phyloP scores from a whole-genome alignment of 1,139 yeast genomes.

The Candida buenavistaensis region DNA sequence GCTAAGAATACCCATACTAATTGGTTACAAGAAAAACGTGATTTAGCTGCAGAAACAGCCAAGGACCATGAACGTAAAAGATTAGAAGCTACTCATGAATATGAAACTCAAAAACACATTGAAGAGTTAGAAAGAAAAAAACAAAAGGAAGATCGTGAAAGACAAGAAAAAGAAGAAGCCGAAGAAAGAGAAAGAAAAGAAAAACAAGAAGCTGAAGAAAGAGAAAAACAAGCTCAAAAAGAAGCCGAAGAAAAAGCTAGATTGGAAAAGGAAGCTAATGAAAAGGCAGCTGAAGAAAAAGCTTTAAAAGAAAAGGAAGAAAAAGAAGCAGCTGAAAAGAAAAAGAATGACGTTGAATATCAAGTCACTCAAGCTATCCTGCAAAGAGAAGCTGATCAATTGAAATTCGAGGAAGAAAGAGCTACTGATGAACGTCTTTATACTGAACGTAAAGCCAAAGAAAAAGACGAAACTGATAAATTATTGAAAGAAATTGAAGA shows the following conservation, averaged over 20 bases:
- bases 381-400: slow-evolving; percentile 29
- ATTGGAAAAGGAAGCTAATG: slow-evolving; percentile 30
- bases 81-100: slow-evolving; percentile 48
- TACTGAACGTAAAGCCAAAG: slow-evolving; percentile 26
- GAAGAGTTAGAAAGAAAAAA: slow-evolving; percentile 48
- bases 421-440: slow-evolving; percentile 27
- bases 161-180: slow-evolving; percentile 29
- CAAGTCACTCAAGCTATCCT: slow-evolving; percentile 28
- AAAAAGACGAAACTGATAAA: slow-evolving; percentile 22
- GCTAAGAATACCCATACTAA: slow-evolving; percentile 40
- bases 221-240: slow-evolving; percentile 27
- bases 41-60: slow-evolving; percentile 38
- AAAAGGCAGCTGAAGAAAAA: slow-evolving; percentile 21
- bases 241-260: slow-evolving; percentile 41
- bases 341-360: slow-evolving; percentile 25
- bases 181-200: slow-evolving; percentile 31
- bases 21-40: slow-evolving; percentile 49
- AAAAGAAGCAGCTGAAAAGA: slow-evolving; percentile 20
- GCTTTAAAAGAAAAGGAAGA: slow-evolving; percentile 17
- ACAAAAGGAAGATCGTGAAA: slow-evolving; percentile 35
- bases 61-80: slow-evolving; percentile 48
- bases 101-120: slow-evolving; percentile 45
- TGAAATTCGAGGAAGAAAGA: slow-evolving; percentile 26
- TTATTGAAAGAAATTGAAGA: slow-evolving; percentile 35
- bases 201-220: slow-evolving; percentile 32